These are phyloP conservation scores for Syzygium aqueum DNA, from an alignment of 345 rosid species.

Conservation along the genomic window DNA sequence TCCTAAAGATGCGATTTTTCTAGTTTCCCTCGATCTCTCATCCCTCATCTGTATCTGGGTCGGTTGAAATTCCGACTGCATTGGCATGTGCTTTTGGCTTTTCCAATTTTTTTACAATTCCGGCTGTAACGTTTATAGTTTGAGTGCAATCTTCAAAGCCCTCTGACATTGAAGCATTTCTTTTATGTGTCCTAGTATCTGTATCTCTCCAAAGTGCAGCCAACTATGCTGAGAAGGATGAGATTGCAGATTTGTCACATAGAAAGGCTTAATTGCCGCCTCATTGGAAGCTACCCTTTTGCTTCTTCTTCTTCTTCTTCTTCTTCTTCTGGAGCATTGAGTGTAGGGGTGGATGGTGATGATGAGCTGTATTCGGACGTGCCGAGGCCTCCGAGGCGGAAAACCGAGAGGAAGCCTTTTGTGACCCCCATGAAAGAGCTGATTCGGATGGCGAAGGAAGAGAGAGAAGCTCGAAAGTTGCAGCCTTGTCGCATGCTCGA, in stretches of 20 bases:
- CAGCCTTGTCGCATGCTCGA: slow-evolving; percentile 67
- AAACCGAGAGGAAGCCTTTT: slow-evolving; percentile 78
- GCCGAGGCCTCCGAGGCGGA: slow-evolving; percentile 60
- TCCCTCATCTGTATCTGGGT: not conserved
- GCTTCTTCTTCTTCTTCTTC: not conserved
- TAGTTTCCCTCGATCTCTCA: not conserved
- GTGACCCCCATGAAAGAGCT: slow-evolving; percentile 65
- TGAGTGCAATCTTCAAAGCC: not conserved
- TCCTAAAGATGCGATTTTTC: not conserved
- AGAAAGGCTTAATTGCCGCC: not conserved
- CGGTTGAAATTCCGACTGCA: not conserved
- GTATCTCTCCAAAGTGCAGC: not conserved
- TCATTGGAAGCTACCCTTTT: not conserved
- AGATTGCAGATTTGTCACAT: not conserved
- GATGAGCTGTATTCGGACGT: slow-evolving; percentile 50
- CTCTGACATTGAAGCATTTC: not conserved
- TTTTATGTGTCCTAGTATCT: not conserved
- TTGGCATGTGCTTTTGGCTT: not conserved
- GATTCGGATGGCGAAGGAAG: slow-evolving; percentile 60
- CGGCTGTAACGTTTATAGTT: not conserved
- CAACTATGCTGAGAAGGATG: not conserved
- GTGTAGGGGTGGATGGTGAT: not conserved
- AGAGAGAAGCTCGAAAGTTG: slow-evolving; percentile 48
- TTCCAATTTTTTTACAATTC: not conserved
- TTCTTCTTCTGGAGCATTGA: not conserved